These are phyloP conservation scores for Silene noctiflora DNA, from an alignment of 179 eudicot species.

Conservation along the genomic window DNA sequence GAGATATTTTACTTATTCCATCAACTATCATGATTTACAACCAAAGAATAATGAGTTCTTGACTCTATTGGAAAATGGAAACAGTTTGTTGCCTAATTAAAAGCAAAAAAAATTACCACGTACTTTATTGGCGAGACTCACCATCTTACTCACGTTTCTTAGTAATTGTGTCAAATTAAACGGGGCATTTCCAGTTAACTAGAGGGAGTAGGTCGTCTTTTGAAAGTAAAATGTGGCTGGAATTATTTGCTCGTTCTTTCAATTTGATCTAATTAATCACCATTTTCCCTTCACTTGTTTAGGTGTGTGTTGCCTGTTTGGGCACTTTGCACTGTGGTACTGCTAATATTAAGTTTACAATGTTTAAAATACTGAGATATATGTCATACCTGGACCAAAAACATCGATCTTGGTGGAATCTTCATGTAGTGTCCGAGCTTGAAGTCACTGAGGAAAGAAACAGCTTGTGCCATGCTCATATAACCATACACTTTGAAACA, in stretches of 20 bases:
- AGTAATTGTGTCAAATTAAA: too few species aligned
- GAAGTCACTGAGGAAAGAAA: constrained; percentile 87
- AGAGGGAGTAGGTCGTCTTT: too few species aligned
- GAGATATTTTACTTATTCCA: too few species aligned
- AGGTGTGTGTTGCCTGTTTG: neutral
- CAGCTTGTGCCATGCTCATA: constrained; percentile 96
- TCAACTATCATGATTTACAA: too few species aligned
- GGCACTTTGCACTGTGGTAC: neutral
- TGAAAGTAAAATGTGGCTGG: neutral
- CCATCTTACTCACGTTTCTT: too few species aligned
- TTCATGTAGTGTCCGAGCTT: constrained; percentile 98
- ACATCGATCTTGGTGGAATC: constrained; percentile 97
- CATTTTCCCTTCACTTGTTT: neutral
- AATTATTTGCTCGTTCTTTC: neutral
- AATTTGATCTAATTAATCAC: too few species aligned
- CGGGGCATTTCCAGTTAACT: too few species aligned
- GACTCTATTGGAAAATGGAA: too few species aligned
- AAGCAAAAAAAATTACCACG: too few species aligned
- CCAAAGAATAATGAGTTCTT: too few species aligned
- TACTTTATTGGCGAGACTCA: too few species aligned
- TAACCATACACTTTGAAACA: constrained; percentile 91
- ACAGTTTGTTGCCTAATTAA: too few species aligned
- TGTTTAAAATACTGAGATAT: neutral
- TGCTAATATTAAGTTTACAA: neutral
- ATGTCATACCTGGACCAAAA: constrained; percentile 76